These are phyloP conservation scores for Carex parvula DNA, from an alignment of 176 grass and related monocot species.

Conservation along the genomic window DNA sequence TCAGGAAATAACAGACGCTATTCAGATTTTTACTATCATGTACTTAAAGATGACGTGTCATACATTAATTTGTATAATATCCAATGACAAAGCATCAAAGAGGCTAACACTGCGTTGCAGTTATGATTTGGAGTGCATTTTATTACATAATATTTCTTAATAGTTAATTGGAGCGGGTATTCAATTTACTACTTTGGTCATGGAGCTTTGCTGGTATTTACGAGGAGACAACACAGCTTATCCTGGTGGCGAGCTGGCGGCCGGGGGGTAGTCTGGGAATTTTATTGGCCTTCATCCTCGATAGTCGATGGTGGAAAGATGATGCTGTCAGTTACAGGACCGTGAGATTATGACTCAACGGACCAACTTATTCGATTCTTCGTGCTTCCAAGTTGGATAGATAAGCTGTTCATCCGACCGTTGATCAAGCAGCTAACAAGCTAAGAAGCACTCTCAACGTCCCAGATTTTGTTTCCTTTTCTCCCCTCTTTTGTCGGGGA, in stretches of 20 bases:
- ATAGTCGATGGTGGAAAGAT: constrained; percentile 23
- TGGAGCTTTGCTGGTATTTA: background rate
- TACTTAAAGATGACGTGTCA: background rate
- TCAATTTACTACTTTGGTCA: constrained; percentile 17
- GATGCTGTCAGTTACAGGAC: background rate
- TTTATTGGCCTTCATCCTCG: background rate
- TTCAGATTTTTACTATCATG: background rate
- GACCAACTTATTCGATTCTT: background rate
- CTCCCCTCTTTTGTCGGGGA: background rate
- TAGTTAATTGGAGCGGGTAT: background rate
- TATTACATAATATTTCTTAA: background rate
- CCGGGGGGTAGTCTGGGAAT: constrained; percentile 14
- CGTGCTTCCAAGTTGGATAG: background rate
- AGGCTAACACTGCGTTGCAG: background rate
- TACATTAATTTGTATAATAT: background rate
- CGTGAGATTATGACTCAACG: background rate
- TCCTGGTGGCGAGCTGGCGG: background rate
- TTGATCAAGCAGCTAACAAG: background rate
- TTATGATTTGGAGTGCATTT: background rate
- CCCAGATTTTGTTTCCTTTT: constrained; percentile 10
- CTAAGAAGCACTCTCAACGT: constrained; percentile 21
- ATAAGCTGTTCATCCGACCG: constrained; percentile 14
- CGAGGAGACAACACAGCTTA: background rate
- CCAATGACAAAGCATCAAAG: background rate
- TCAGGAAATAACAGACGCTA: background rate